A percentile compares a stretch with the other conserved stretches of the same genome.
phyloP scores from a whole-genome alignment of 331 rosid genomes.

The Quercus lobata region DNA sequence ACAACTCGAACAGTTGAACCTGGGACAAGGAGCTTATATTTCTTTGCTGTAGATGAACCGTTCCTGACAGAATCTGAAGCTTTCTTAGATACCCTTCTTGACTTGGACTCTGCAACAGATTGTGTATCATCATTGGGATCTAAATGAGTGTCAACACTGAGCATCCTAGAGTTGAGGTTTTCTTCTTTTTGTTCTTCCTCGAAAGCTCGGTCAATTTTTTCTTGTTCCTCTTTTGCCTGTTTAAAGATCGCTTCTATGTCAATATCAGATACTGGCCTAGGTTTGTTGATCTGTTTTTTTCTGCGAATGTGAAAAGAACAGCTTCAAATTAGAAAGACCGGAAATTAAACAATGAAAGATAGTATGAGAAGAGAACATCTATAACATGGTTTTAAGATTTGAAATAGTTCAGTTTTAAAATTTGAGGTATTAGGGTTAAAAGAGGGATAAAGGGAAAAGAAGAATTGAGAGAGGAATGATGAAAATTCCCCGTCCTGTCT shows the following conservation, averaged over 20 bases:
- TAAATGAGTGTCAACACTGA: constrained; percentile 7
- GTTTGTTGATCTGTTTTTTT: constrained; percentile 76
- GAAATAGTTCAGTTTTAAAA: not conserved
- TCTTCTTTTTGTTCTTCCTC: constrained; percentile 52
- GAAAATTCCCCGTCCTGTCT: no score
- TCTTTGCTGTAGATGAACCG: constrained; percentile 22
- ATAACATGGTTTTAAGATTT: not conserved
- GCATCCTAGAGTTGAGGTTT: constrained; percentile 19
- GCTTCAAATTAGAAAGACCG: constrained; percentile 7
- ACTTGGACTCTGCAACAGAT: constrained; percentile 39
- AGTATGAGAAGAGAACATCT: not conserved
- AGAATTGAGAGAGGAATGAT: no score
- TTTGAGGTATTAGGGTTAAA: not conserved
- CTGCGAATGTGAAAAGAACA: constrained; percentile 35
- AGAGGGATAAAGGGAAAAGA: no score
- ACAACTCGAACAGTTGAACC: constrained; percentile 68
- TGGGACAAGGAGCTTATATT: constrained; percentile 31
- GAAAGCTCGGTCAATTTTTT: constrained; percentile 58
- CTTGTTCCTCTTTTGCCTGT: constrained; percentile 78
- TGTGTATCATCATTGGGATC: constrained; percentile 23
- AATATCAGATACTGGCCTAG: constrained; percentile 56
- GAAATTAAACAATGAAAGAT: not conserved
- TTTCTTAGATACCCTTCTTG: constrained; percentile 40
- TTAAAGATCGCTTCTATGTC: constrained; percentile 73
- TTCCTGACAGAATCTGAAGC: constrained; percentile 26